phyloP scores from a whole-genome alignment of 768 basidiomycete species.

The Termitomyces sp. region DNA sequence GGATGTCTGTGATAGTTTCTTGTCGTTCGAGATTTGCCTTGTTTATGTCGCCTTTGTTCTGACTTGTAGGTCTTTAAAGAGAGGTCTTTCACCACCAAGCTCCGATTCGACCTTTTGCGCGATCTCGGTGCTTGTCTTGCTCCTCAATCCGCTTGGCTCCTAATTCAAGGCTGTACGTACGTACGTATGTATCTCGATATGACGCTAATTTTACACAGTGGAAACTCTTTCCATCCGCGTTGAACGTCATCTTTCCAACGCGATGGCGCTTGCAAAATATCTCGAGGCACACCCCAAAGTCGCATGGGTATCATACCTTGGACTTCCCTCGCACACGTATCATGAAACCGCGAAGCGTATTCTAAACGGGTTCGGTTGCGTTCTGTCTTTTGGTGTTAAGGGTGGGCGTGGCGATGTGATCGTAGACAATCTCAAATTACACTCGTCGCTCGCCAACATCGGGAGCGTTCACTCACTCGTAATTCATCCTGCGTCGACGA shows the following conservation, averaged over 20 bases:
- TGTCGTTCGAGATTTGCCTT: background rate
- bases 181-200: background rate
- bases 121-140: slow-evolving; percentile 50
- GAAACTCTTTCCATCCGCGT: slow-evolving; percentile 58
- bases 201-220: slow-evolving; percentile 30
- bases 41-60: background rate
- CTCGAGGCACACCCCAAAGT: slow-evolving; percentile 52
- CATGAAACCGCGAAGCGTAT: slow-evolving; percentile 43
- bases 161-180: slow-evolving; percentile 39
- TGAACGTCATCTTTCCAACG: slow-evolving; percentile 54
- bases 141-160: slow-evolving; percentile 55
- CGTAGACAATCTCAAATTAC: slow-evolving; percentile 33
- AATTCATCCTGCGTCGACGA: slow-evolving; percentile 56
- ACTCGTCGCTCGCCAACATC: slow-evolving; percentile 30
- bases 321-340: slow-evolving; percentile 45
- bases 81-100: slow-evolving; percentile 16
- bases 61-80: slow-evolving; percentile 13
- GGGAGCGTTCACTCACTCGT: slow-evolving; percentile 32
- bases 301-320: slow-evolving; percentile 62
- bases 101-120: slow-evolving; percentile 48
- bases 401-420: slow-evolving; percentile 29
- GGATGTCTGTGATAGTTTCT: slow-evolving; percentile 5
- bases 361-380: slow-evolving; percentile 48
- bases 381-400: slow-evolving; percentile 61
- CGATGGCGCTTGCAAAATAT: slow-evolving; percentile 35